Base-by-base conservation (phyloP, 257 asterid species). In the Fraxinus cuspidata region DNA sequence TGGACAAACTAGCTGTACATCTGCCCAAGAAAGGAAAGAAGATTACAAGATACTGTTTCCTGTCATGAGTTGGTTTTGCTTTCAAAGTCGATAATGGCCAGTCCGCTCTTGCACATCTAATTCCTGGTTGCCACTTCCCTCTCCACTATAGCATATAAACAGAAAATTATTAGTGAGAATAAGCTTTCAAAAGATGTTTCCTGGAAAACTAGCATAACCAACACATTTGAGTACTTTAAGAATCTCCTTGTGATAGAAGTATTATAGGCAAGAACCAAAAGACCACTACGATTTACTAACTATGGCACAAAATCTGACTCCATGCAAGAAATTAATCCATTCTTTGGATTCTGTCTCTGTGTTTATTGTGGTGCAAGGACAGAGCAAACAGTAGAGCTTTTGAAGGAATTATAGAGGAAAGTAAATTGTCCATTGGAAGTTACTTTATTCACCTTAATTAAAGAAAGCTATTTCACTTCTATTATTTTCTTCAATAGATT, bases 1-100 rank as follows among this genome's bases (percentile, higher is more conserved):
- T 70, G 96, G 95, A 72, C 97, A 92, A 84, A 93, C 91, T 78
- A 93, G 91, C 58, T 88, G 93, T 84, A 89, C 97, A 80, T 96
- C 98, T 12, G 96, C 99, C 99, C 99, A 96, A 35, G 97, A 93
- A 83, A 13, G 98, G 98, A 87, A 96, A 96, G 87, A 93, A 96
- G 87, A 96, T 89, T 75, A 96, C 97, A 75, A 93, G 87, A 88
- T 96, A 92, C 80, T 90, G 94, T 85, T 93, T 93, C 86, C 97
- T 86, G 85, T 87, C 97, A 80, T 91, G 98, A 53, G 98, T 92
- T 74, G 99, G 99, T 88, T 92, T 96, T 79, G 97, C 97, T 83
- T 83, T 93, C 86, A 93, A 76, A 85, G 98, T 92, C 75, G 96
- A 78, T 78, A 96, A 83, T 56, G 99, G 99, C 96, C 98, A 92